Conservation (phyloP, 257 asterid genomes). For the Marsdenia floribunda region DNA sequence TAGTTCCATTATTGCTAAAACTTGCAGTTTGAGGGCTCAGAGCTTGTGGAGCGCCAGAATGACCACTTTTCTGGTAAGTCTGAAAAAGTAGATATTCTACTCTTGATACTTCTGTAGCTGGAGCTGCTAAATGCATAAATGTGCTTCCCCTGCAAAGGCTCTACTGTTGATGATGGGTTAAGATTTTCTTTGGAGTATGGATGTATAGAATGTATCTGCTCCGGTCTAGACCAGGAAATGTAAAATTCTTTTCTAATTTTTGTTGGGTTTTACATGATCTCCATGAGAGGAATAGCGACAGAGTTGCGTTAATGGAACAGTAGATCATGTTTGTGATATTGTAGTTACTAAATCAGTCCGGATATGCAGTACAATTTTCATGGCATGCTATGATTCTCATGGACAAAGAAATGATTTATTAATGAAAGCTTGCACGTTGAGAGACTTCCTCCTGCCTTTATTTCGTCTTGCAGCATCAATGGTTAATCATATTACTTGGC, state of each 20-base stretch:
- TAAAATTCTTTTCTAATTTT: not conserved
- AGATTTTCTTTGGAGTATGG: not conserved
- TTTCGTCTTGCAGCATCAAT: slow-evolving; percentile 56
- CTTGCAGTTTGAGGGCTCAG: slow-evolving; percentile 78
- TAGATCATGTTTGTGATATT: not conserved
- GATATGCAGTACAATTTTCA: not conserved
- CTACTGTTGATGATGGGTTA: not conserved
- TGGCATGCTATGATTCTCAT: not conserved
- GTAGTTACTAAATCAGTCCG: not conserved
- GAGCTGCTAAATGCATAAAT: not conserved
- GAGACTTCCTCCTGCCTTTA: not conserved
- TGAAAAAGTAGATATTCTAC: not conserved
- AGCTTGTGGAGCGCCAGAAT: slow-evolving; percentile 60
- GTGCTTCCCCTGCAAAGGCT: not conserved
- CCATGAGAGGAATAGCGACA: not conserved
- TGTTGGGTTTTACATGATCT: not conserved
- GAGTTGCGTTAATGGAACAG: not conserved
- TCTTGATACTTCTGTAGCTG: not conserved
- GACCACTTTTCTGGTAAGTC: slow-evolving; percentile 67
- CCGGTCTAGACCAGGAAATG: not conserved
- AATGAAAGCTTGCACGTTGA: not conserved
- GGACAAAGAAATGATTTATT: not conserved
- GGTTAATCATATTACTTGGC: slow-evolving; percentile 78
- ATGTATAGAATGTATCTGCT: not conserved
- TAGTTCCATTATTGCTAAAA: slow-evolving; percentile 7